Percentiles rank a stretch among this genome's conserved stretches.
Conservation (phyloP, 2,329 filamentous ascomycete species). For the Huntiella abstrusa region DNA sequence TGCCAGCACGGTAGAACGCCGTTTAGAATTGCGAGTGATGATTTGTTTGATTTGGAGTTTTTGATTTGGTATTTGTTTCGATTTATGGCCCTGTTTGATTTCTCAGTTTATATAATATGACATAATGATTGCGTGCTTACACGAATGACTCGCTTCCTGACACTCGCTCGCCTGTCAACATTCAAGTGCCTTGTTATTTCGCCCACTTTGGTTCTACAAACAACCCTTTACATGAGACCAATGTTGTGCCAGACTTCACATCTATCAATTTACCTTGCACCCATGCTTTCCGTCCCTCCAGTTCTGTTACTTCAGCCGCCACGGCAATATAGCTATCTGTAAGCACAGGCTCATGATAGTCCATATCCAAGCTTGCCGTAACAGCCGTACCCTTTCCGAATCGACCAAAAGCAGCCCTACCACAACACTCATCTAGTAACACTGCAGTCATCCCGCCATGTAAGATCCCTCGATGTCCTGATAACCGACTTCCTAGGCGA, state of each 20-base stretch:
- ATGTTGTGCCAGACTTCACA: conserved; percentile 8
- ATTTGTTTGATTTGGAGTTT: not conserved
- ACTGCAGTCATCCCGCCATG: conserved; percentile 14
- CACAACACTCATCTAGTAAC: conserved; percentile 14
- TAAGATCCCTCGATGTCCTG: conserved; percentile 13
- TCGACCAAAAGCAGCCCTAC: conserved; percentile 10
- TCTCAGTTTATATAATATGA: conserved; percentile 1
- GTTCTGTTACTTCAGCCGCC: conserved; percentile 8
- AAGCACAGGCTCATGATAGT: conserved; percentile 12
- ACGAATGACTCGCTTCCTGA: not conserved
- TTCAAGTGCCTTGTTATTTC: not conserved
- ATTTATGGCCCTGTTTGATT: not conserved
- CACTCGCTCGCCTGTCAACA: not conserved
- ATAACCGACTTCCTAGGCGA: conserved; percentile 13
- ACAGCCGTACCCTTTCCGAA: conserved; percentile 12
- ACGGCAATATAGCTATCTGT: conserved; percentile 11
- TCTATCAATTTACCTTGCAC: conserved; percentile 12
- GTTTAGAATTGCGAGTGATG: not conserved
- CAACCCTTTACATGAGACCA: conserved; percentile 11
- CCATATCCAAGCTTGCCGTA: conserved; percentile 13
- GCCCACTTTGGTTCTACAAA: conserved; percentile 13
- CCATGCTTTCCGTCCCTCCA: conserved; percentile 13
- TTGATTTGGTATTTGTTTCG: not conserved
- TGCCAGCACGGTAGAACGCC: not conserved
- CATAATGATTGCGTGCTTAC: not conserved